Evolutionary conservation across 2,329 filamentous ascomycete genomes (phyloP).

Genomic region (Simplicillium aogashimaense): DNA sequence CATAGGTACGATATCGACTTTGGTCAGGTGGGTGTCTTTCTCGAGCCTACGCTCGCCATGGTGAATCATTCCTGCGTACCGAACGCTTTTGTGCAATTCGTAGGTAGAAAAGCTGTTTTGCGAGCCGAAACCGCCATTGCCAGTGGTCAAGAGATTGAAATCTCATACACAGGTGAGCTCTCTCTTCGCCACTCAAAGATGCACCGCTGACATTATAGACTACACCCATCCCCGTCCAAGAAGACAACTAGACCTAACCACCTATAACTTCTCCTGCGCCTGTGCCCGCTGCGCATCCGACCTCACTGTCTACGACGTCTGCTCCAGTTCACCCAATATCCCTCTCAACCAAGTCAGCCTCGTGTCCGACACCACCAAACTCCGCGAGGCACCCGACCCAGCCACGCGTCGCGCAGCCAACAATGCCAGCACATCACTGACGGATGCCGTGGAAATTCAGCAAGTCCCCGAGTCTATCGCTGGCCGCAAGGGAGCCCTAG

Average conservation of each 20-base stretch:
- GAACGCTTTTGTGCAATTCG: constrained; percentile 48
- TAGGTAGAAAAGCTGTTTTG: constrained; percentile 39
- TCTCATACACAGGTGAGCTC: constrained; percentile 49
- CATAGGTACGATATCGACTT: constrained; percentile 43
- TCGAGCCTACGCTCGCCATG: constrained; percentile 47
- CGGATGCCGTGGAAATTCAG: constrained; percentile 15
- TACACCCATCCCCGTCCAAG: constrained; percentile 32
- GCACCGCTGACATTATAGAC: constrained; percentile 23
- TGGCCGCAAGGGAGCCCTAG: constrained; percentile 13
- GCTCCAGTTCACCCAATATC: constrained; percentile 27
- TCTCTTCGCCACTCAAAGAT: neutral
- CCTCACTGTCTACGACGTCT: constrained; percentile 44
- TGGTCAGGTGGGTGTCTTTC: constrained; percentile 42
- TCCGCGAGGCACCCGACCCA: constrained; percentile 17
- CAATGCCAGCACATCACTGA: constrained; percentile 14
- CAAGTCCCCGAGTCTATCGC: constrained; percentile 13
- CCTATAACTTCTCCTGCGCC: constrained; percentile 42
- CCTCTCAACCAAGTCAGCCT: constrained; percentile 28
- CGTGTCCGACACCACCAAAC: constrained; percentile 24
- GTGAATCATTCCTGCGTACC: constrained; percentile 54
- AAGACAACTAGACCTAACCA: constrained; percentile 30
- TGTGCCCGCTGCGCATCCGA: constrained; percentile 40
- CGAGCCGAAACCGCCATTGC: constrained; percentile 38
- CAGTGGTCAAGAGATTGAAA: constrained; percentile 45
- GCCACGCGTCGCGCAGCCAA: constrained; percentile 7